Evolutionary conservation across 2,329 filamentous ascomycete species (phyloP).

Genomic region (Aspergillus pseudoterreus): DNA sequence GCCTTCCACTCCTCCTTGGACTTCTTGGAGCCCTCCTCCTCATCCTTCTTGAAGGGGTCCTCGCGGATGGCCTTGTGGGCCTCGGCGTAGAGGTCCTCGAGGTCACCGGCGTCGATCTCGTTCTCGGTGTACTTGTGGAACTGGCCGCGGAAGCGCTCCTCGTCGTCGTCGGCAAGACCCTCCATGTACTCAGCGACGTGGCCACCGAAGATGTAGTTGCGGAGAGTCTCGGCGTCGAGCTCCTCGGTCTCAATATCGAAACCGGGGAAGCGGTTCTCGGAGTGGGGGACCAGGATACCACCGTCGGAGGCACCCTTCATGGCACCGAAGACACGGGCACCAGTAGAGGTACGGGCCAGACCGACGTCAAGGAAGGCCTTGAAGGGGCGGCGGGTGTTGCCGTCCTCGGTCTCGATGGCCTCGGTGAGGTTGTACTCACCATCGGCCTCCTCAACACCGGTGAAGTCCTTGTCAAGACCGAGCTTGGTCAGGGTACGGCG

Average conservation of each 20-base stretch:
- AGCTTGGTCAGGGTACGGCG: conserved; percentile 97
- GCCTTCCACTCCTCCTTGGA: conserved; percentile 95
- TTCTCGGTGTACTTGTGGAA: conserved; percentile 98
- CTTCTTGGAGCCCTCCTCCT: conserved; percentile 77
- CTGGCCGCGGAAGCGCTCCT: conserved; percentile 99
- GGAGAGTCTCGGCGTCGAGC: conserved; percentile 92
- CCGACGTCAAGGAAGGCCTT: conserved; percentile 98
- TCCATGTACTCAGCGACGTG: conserved; percentile 99
- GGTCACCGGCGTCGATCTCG: conserved; percentile 90
- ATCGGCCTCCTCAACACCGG: conserved; percentile 93
- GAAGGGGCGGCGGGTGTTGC: conserved; percentile 82
- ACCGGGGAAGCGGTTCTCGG: conserved; percentile 98
- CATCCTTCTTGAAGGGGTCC: conserved; percentile 94
- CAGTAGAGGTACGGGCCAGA: conserved; percentile 93
- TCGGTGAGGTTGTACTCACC: conserved; percentile 96
- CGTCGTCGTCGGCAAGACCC: conserved; percentile 97
- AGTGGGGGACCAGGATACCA: conserved; percentile 95
- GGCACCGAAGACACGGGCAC: conserved; percentile 97
- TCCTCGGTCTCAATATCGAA: conserved; percentile 97
- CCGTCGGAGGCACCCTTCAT: conserved; percentile 99
- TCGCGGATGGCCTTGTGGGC: conserved; percentile 96
- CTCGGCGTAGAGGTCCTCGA: conserved; percentile 94
- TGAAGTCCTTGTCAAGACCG: conserved; percentile 86
- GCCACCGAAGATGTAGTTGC: conserved; percentile 98
- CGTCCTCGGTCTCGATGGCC: conserved; percentile 84